Evolutionary conservation across 441 rosid genomes (phyloP), one percentile per base, ranked within the genome.

Genomic region (Gossypium trilobum): DNA sequence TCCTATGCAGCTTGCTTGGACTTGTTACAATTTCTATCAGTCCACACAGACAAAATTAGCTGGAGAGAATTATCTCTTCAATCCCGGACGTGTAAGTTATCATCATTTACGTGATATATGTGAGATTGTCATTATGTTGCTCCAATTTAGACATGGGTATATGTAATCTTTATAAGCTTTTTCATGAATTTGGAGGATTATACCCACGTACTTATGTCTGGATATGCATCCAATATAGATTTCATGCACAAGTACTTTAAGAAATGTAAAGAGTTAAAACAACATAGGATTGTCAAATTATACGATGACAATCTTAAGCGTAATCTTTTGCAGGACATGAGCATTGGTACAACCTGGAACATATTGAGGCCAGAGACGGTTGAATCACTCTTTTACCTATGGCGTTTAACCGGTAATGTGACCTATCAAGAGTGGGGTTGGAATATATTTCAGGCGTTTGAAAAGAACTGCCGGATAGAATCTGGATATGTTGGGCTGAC

Each of bases 381-480:
- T 11, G 99, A 95, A 85, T 95, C 99, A 16, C 88, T 95, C 62
- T 91, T 92, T 79, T 95, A 95, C 78, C 87, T 92, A 46, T 95
- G 96, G 96, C 92, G 99, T 65, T 77, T 92, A 16, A 95, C 98
- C 14, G 99, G 98, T 64, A 95, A 91, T 83, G 85, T 79, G 83
- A 95, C 99, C 19, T 92, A 91, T 80, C 89, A 88, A 82, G 98
- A 92, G 13, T 95, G 99, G 99, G 99, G 93, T 69, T 95, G 99
- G 99, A 85, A 91, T 83, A 95, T 95, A 75, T 95, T 95, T 76
- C 90, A 92, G 79, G 98, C 98, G 0, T 92, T 95, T 77, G 98
- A 92, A 77, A 89, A 87, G 82, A 89, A 95, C 78, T 95, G 98
- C 0, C 93, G 96, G 5, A 73, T 86, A 73, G 96, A 91, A 59